phyloP scores from a whole-genome alignment of 768 basidiomycete species.

The Mycena leptocephala region DNA sequence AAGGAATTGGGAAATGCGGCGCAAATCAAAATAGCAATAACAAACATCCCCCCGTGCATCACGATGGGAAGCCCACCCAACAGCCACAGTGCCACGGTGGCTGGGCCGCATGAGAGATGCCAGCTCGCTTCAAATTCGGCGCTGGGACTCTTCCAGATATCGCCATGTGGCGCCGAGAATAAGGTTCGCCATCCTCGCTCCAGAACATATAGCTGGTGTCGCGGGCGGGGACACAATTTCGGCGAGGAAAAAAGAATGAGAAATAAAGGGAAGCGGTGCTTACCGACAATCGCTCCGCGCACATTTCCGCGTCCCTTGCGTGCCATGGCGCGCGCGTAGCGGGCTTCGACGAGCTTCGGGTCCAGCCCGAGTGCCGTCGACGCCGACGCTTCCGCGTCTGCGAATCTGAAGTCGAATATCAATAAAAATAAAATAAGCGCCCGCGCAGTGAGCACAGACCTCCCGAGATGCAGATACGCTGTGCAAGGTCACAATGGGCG shows the following conservation, averaged over 20 bases:
- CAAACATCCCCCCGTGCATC: too few species aligned
- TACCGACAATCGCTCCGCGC: conserved; percentile 29
- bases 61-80: too few species aligned
- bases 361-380: conserved; percentile 34
- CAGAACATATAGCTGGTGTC: too few species aligned
- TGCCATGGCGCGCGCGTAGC: conserved; percentile 36
- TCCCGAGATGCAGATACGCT: conserved; percentile 34
- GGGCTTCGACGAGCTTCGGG: conserved; percentile 35
- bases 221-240: too few species aligned
- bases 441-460: conserved; percentile 7
- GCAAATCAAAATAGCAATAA: too few species aligned
- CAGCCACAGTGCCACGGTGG: too few species aligned
- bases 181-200: too few species aligned
- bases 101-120: too few species aligned
- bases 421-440: neutral
- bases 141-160: too few species aligned
- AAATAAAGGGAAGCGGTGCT: neutral
- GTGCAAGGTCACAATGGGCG: conserved; percentile 34
- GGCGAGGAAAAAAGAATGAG: neutral
- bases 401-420: conserved; percentile 6
- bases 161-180: too few species aligned
- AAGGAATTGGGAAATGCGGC: too few species aligned
- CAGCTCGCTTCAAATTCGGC: too few species aligned
- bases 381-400: conserved; percentile 25
- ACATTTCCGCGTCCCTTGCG: conserved; percentile 26